Conservation (phyloP, 176 grass and related monocot species). For the Rhipidocladum racemiflorum region DNA sequence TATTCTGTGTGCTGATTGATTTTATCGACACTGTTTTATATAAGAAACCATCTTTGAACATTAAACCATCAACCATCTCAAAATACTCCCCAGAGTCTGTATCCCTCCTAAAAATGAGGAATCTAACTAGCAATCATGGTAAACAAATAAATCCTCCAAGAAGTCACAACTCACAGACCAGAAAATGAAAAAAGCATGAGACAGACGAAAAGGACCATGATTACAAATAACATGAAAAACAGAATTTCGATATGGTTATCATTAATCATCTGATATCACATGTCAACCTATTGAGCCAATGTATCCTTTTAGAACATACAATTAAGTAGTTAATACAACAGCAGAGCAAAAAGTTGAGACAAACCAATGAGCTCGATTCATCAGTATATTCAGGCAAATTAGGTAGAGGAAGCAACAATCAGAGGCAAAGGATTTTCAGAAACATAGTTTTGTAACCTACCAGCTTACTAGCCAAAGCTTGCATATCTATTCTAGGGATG, state of each 20-base stretch:
- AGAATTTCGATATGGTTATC: neutral
- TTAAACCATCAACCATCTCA: slow-evolving; percentile 78
- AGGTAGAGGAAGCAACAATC: neutral
- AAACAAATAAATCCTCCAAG: slow-evolving; percentile 1
- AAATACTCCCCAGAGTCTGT: slow-evolving; percentile 80
- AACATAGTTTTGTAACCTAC: slow-evolving; percentile 33
- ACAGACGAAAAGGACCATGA: neutral
- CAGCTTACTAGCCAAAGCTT: slow-evolving; percentile 89
- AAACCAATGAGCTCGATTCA: neutral
- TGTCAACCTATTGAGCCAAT: neutral
- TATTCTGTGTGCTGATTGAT: slow-evolving; percentile 69
- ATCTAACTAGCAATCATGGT: slow-evolving; percentile 8
- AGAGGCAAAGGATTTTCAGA: neutral
- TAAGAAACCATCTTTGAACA: slow-evolving; percentile 97
- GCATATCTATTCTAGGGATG: slow-evolving; percentile 94
- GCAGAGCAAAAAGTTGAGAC: neutral
- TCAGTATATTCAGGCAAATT: neutral
- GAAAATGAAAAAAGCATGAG: neutral
- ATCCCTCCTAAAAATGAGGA: slow-evolving; percentile 47
- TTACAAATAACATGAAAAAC: neutral
- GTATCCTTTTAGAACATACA: neutral
- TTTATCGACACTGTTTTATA: slow-evolving; percentile 89
- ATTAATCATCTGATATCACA: neutral
- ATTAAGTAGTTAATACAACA: slow-evolving; percentile 4
- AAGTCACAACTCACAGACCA: slow-evolving; percentile 4